Evolutionary conservation across 2,329 filamentous ascomycete species (phyloP), one percentile per base, ranked within the genome.

Genomic region (Tolypocladium guangdongense): DNA sequence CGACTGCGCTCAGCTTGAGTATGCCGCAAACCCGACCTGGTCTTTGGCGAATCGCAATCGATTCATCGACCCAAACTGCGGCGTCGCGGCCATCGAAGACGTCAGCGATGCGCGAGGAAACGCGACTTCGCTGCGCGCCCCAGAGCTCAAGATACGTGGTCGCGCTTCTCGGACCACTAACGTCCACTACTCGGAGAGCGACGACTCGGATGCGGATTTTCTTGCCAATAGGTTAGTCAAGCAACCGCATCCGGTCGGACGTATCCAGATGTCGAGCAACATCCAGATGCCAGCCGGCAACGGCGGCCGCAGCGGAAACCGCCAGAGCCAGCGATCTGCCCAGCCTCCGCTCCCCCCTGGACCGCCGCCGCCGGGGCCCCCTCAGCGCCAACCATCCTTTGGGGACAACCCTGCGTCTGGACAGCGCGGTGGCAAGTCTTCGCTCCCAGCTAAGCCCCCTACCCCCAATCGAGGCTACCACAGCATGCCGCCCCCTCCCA

Each of bases 61-160:
- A 37, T 83, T 80, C 59, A 50, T 81, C 30, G 76, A 83, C 60
- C 62, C 70, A 6, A 59, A 68, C 10, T 77, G 73, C 52, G 60
- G 64, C 4, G 59, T 69, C 30, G 55, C 65, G 8, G 68, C 73
- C 41, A 71, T 80, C 49, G 67, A 68, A 51, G 65, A 66, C 33
- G 59, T 55, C 7, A 56, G 56, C 43, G 57, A 54, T 38, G 50
- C 53, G 61, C 63, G 50, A 62, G 64, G 39, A 20, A 54, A 57
- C 37, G 52, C 62, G 52, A 58, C 54, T 50, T 51, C 59, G 11
- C 55, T 57, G 24, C 63, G 59, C 27, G 62, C 53, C 24, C 56
- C 63, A 20, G 65, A 66, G 38, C 59, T 68, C 38, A 70, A 59
- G 58, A 66, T 69, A 50, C 63, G 66, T 36, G 65, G 70, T 35